Evolutionary conservation across 1,284 basidiomycete species (phyloP).

Genomic region (Bjerkandera adusta): DNA sequence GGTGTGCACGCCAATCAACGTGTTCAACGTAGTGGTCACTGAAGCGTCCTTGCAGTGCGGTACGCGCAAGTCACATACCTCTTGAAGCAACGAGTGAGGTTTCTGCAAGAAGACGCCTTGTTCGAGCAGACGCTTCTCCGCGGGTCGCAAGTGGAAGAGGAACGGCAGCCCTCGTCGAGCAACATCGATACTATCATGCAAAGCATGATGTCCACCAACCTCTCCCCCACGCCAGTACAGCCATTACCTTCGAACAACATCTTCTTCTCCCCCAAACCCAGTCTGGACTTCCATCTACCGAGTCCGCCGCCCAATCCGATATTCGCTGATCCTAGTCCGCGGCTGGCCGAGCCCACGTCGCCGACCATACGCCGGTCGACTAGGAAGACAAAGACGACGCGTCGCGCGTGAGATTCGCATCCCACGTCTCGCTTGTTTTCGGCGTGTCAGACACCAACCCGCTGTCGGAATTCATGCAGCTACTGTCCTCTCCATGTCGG

Average conservation of each 20-base stretch:
- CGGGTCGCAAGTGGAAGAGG: constrained; percentile 50
- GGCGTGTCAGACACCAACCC: too few species aligned
- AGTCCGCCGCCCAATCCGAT: neutral
- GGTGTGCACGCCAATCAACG: constrained; percentile 32
- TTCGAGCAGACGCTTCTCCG: constrained; percentile 60
- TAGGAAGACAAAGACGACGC: neutral
- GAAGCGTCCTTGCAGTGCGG: constrained; percentile 26
- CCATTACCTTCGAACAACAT: neutral
- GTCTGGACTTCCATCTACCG: constrained; percentile 1
- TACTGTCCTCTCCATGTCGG: too few species aligned
- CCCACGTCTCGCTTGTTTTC: too few species aligned
- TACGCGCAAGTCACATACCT: constrained; percentile 47
- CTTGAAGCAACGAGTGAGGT: constrained; percentile 49
- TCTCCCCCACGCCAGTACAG: neutral
- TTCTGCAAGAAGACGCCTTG: constrained; percentile 64
- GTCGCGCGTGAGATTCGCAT: too few species aligned
- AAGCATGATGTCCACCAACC: constrained; percentile 46
- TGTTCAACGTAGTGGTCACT: constrained; percentile 2
- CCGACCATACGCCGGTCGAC: too few species aligned
- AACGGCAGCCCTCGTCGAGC: constrained; percentile 48
- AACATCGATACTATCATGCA: constrained; percentile 64
- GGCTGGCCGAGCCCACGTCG: neutral
- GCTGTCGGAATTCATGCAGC: too few species aligned
- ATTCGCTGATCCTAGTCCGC: neutral
- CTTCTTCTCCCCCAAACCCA: neutral